Conservation (phyloP, 169 alveolate species). For the Plasmodium vinckei region DNA sequence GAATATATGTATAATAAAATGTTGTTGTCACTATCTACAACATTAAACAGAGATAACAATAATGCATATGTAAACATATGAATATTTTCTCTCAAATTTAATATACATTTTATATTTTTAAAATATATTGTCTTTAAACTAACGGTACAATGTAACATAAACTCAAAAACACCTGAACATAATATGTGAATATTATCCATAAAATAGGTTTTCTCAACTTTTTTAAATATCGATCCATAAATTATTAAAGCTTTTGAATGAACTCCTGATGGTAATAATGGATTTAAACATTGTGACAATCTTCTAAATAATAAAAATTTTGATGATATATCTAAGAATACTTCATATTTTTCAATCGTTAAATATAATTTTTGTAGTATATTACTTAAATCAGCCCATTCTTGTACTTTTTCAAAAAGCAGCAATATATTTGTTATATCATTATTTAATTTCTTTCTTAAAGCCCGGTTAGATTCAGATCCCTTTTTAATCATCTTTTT, state of each 20-base stretch:
- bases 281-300: slow-evolving; percentile 94
- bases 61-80: slow-evolving; percentile 87
- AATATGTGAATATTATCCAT: slow-evolving; percentile 91
- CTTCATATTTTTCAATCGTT: slow-evolving; percentile 83
- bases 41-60: slow-evolving; percentile 86
- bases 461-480: slow-evolving; percentile 41
- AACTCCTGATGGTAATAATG: slow-evolving; percentile 93
- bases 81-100: slow-evolving; percentile 89
- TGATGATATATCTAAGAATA: slow-evolving; percentile 84
- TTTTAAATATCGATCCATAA: slow-evolving; percentile 89
- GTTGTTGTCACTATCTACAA: slow-evolving; percentile 91
- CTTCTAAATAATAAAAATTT: slow-evolving; percentile 91
- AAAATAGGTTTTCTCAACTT: slow-evolving; percentile 87
- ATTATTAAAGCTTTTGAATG: slow-evolving; percentile 93
- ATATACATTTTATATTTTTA: slow-evolving; percentile 87
- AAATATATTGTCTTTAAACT: slow-evolving; percentile 90
- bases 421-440: slow-evolving; percentile 85
- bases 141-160: slow-evolving; percentile 91
- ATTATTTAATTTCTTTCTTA: slow-evolving; percentile 75
- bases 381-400: slow-evolving; percentile 95
- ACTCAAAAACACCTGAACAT: slow-evolving; percentile 93
- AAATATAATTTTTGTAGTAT: slow-evolving; percentile 89
- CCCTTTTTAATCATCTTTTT: slow-evolving; percentile 9
- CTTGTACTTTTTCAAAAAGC: slow-evolving; percentile 92
- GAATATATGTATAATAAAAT: slow-evolving; percentile 83